Evolutionary conservation across 768 basidiomycete genomes (phyloP).

Genomic region (Scleroderma citrinum): DNA sequence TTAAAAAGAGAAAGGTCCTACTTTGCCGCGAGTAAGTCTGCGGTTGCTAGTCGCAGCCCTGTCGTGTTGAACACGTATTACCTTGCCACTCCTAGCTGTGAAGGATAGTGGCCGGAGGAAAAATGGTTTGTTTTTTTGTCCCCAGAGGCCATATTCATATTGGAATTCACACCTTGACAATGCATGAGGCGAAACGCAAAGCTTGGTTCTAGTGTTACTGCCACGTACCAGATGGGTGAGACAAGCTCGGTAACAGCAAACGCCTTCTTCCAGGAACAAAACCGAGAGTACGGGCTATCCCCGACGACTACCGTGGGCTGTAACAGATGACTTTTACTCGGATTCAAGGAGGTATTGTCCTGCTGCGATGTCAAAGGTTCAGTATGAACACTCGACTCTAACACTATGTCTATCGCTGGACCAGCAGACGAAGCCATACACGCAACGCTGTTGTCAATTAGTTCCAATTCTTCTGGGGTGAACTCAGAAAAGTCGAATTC

Average conservation of each 20-base stretch:
- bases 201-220: too few species aligned
- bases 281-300: conserved; percentile 36
- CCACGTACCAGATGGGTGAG: conserved; percentile 53
- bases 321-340: background rate
- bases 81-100: conserved; percentile 49
- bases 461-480: conserved; percentile 49
- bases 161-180: conserved; percentile 69
- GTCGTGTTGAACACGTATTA: conserved; percentile 46
- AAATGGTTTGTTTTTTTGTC: conserved; percentile 45
- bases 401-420: conserved; percentile 29
- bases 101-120: conserved; percentile 51
- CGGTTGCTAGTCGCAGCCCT: conserved; percentile 52
- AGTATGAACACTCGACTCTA: conserved; percentile 27
- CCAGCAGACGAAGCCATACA: conserved; percentile 10
- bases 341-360: too few species aligned
- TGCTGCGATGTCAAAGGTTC: background rate
- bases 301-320: background rate
- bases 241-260: conserved; percentile 62
- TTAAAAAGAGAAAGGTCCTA: conserved; percentile 31
- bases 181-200: background rate
- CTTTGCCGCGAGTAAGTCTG: conserved; percentile 48
- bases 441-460: conserved; percentile 24
- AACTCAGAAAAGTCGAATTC: conserved; percentile 50
- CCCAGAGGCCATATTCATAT: conserved; percentile 68
- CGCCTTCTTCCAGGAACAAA: conserved; percentile 36